Conservation (phyloP, 2,329 filamentous ascomycete genomes). For the Colletotrichum orchidophilum region DNA sequence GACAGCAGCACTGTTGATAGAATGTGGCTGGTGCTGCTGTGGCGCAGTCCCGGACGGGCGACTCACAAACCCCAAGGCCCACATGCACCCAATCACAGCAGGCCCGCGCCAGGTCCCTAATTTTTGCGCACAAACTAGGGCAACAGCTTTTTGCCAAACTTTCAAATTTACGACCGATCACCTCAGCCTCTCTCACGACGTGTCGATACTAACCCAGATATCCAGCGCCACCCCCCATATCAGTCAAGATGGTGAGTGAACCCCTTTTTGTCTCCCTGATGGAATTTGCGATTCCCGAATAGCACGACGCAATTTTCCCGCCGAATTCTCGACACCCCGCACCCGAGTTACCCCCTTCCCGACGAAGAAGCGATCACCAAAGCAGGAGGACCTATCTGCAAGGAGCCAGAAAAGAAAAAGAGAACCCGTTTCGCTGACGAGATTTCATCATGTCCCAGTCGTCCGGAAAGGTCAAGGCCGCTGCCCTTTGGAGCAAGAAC, state of each 20-base stretch:
- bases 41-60: not conserved
- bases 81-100: constrained; percentile 1
- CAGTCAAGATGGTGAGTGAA: constrained; percentile 34
- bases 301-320: constrained; percentile 10
- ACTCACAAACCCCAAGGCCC: constrained; percentile 2
- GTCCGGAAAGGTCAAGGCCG: constrained; percentile 85
- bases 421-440: constrained; percentile 32
- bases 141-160: not conserved
- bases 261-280: constrained; percentile 17
- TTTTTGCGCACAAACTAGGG: constrained; percentile 16
- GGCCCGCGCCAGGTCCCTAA: constrained; percentile 3
- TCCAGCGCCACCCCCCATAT: constrained; percentile 34
- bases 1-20: not conserved
- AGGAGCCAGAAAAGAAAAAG: not conserved
- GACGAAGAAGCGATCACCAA: constrained; percentile 16
- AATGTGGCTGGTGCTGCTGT: not conserved
- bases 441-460: constrained; percentile 44
- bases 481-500: constrained; percentile 98
- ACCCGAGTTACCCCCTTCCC: constrained; percentile 1
- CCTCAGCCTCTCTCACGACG: constrained; percentile 25
- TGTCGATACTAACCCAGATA: constrained; percentile 35
- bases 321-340: constrained; percentile 19
- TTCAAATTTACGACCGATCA: constrained; percentile 3
- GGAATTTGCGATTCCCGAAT: constrained; percentile 17
- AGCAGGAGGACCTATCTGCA: not conserved